phyloP scores from a whole-genome alignment of 495 filamentous ascomycete species.

The Daldinia grandis region DNA sequence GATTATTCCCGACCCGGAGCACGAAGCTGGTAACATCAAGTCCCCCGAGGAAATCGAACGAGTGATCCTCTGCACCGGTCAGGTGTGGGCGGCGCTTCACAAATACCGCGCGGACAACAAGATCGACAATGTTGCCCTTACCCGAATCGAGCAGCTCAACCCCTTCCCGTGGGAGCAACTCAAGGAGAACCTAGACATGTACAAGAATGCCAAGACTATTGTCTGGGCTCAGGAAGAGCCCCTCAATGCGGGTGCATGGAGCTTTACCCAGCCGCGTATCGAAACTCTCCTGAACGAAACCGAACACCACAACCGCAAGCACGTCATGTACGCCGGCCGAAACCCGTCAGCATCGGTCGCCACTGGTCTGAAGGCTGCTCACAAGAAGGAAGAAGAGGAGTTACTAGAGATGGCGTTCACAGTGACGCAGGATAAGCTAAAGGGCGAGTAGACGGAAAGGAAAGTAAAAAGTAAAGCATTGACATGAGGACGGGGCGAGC shows the following conservation, averaged over 20 bases:
- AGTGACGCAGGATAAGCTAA: conserved; percentile 72
- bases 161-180: conserved; percentile 99
- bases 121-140: conserved; percentile 89
- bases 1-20: conserved; percentile 90
- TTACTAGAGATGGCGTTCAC: conserved; percentile 77
- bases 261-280: conserved; percentile 91
- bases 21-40: conserved; percentile 74
- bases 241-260: conserved; percentile 95
- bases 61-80: conserved; percentile 91
- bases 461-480: conserved; percentile 25
- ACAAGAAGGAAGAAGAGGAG: conserved; percentile 94
- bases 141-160: conserved; percentile 95
- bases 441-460: conserved; percentile 66
- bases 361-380: conserved; percentile 86
- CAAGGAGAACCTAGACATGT: conserved; percentile 92
- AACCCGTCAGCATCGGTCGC: conserved; percentile 90
- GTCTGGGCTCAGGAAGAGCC: conserved; percentile 98
- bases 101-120: conserved; percentile 89
- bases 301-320: conserved; percentile 86
- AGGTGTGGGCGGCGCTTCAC: conserved; percentile 88
- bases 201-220: conserved; percentile 95
- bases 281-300: conserved; percentile 95
- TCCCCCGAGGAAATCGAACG: conserved; percentile 89
- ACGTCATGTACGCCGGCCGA: conserved; percentile 96
- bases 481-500: conserved; percentile 21